These are phyloP conservation scores for Chalciporus sp. DNA, from an alignment of 1,284 basidiomycete genomes.

Conservation along the genomic window DNA sequence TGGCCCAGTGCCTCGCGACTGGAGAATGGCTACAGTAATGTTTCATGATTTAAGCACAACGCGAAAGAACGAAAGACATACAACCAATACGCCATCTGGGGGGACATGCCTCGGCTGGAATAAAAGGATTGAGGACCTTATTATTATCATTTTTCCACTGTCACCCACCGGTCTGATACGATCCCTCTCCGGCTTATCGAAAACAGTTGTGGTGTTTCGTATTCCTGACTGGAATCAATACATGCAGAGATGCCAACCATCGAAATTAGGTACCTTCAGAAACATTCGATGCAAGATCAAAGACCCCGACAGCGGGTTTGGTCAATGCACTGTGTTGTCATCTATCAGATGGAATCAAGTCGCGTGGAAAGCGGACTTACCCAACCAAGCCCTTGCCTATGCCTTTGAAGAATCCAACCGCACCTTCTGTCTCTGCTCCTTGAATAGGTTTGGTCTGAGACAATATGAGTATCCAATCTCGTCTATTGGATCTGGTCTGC, in stretches of 20 bases:
- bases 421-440: constrained; percentile 93
- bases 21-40: constrained; percentile 71
- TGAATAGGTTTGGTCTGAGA: constrained; percentile 90
- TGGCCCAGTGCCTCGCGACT: constrained; percentile 92
- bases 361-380: constrained; percentile 44
- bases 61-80: constrained; percentile 41
- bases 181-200: constrained; percentile 91
- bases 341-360: constrained; percentile 17
- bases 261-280: constrained; percentile 70
- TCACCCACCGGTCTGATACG: constrained; percentile 75
- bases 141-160: neutral
- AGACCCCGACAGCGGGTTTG: constrained; percentile 96
- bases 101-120: constrained; percentile 83
- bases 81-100: constrained; percentile 82
- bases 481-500: constrained; percentile 26
- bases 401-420: constrained; percentile 96
- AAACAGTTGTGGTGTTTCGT: constrained; percentile 97
- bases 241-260: neutral
- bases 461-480: constrained; percentile 1
- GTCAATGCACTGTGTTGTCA: constrained; percentile 72
- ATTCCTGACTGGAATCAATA: constrained; percentile 53
- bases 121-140: neutral
- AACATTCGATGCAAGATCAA: constrained; percentile 94
- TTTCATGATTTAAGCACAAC: constrained; percentile 2
- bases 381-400: constrained; percentile 96